Evolutionary conservation across 78 protist genomes (phyloP).

Genomic region (Cavenderia fasciculata): DNA sequence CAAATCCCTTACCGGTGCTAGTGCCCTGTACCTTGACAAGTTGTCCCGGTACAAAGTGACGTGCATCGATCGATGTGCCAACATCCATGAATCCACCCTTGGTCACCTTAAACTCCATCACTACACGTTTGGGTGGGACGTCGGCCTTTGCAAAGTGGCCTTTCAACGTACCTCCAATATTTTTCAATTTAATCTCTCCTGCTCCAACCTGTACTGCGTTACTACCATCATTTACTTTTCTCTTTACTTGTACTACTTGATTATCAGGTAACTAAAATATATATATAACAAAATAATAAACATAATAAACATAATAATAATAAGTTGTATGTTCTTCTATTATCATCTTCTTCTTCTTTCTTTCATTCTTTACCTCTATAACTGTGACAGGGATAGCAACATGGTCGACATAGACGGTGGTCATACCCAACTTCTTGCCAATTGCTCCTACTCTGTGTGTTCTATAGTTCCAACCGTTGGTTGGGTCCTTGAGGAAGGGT

Average conservation of each 20-base stretch:
- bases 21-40: conserved; percentile 63
- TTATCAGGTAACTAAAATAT: conserved; percentile 28
- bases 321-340: no score
- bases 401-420: conserved; percentile 36
- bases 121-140: conserved; percentile 67
- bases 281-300: no score
- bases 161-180: conserved; percentile 25
- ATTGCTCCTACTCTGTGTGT: conserved; percentile 69
- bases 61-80: conserved; percentile 61
- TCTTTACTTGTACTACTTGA: conserved; percentile 56
- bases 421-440: conserved; percentile 76
- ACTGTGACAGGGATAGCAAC: conserved; percentile 59
- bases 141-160: conserved; percentile 66
- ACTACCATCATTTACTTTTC: conserved; percentile 48
- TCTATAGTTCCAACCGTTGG: conserved; percentile 45
- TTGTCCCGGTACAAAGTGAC: conserved; percentile 89
- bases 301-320: no score
- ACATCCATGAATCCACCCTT: conserved; percentile 76
- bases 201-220: conserved; percentile 68
- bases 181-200: conserved; percentile 59
- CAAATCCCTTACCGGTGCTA: conserved; percentile 86
- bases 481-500: conserved; percentile 18
- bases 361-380: conserved; percentile 9
- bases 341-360: not conserved
- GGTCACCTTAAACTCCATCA: conserved; percentile 80